These are phyloP conservation scores for Glycine soja DNA, from an alignment of 306 rosid species.

Conservation along the genomic window DNA sequence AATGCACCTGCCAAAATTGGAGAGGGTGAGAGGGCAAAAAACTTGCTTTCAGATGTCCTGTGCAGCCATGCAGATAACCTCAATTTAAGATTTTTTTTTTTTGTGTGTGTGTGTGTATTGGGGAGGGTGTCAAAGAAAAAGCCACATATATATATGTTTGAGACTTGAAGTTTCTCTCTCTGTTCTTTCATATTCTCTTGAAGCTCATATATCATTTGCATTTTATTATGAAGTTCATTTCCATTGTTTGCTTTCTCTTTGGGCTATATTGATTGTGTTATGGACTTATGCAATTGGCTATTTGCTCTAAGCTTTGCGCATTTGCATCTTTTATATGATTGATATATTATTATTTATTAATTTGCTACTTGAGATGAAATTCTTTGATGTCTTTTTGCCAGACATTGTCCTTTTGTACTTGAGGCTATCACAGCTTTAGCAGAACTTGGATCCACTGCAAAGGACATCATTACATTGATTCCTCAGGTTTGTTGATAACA, in stretches of 20 bases:
- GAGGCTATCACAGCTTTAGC: constrained; percentile 92
- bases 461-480: constrained; percentile 86
- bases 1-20: constrained; percentile 25
- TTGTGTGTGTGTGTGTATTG: neutral
- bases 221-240: constrained; percentile 29
- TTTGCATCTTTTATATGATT: constrained; percentile 35
- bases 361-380: constrained; percentile 29
- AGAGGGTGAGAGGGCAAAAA: constrained; percentile 12
- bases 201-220: constrained; percentile 21
- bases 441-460: constrained; percentile 79
- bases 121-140: no score
- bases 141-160: no score
- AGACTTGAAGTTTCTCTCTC: neutral
- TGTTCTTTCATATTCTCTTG: constrained; percentile 17
- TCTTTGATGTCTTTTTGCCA: constrained; percentile 53
- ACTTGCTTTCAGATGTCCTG: constrained; percentile 12
- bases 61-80: constrained; percentile 26
- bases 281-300: constrained; percentile 36
- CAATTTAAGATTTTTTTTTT: neutral
- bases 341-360: constrained; percentile 9
- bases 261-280: constrained; percentile 18
- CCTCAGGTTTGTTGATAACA: constrained; percentile 78
- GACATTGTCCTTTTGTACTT: constrained; percentile 84
- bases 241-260: constrained; percentile 22
- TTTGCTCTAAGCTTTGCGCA: constrained; percentile 5